A percentile compares a stretch with the other conserved stretches of the same genome.
phyloP scores from a whole-genome alignment of 306 rosid species.

The Phaseolus lunatus region DNA sequence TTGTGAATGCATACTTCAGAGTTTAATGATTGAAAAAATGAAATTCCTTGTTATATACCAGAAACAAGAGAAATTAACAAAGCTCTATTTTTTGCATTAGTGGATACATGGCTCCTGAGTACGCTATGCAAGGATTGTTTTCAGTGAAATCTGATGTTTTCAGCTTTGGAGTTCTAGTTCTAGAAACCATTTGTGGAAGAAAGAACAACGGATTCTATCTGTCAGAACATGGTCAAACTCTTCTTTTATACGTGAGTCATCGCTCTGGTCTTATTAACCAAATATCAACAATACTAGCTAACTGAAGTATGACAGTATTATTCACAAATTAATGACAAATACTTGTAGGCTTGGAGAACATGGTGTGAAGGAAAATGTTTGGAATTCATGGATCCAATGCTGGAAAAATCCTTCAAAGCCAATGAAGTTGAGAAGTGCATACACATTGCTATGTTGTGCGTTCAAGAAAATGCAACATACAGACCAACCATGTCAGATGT shows the following conservation, averaged over 20 bases:
- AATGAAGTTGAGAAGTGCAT: conserved; percentile 51
- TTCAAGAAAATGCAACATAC: conserved; percentile 57
- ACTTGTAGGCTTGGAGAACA: conserved; percentile 52
- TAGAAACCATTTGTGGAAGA: conserved; percentile 43
- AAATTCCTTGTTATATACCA: no score
- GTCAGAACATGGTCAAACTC: conserved; percentile 18
- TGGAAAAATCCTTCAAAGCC: conserved; percentile 13
- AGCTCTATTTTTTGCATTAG: not conserved
- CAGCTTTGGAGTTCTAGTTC: conserved; percentile 43
- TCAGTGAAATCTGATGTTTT: conserved; percentile 10
- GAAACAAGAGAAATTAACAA: not conserved
- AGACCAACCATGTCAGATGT: conserved; percentile 60
- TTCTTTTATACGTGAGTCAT: conserved; percentile 30
- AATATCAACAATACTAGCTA: not conserved
- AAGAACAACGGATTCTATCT: conserved; percentile 30
- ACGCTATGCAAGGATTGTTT: conserved; percentile 15
- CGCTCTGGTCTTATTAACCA: not conserved
- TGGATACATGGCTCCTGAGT: conserved; percentile 19
- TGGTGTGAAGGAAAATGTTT: conserved; percentile 56
- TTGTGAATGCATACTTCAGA: not conserved
- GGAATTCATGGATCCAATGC: conserved; percentile 53
- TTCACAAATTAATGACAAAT: not conserved
- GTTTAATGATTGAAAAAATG: no score
- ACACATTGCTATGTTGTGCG: conserved; percentile 59
- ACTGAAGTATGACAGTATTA: not conserved